These are phyloP conservation scores for Penicillium sp. DNA, from an alignment of 2,329 filamentous ascomycete species.

Conservation along the genomic window DNA sequence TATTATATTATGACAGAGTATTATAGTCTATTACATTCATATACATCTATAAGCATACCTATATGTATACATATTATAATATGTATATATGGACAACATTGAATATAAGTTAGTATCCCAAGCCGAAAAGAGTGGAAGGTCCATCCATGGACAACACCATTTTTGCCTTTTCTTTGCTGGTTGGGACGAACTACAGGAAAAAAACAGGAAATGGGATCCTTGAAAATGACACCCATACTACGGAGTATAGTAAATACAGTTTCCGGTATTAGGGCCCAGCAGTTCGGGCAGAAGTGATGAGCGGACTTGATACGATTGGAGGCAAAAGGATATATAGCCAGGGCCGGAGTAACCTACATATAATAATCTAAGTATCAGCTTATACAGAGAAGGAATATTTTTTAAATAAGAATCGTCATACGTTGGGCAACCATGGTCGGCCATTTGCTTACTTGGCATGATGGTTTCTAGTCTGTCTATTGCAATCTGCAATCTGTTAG, in stretches of 20 bases:
- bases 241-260: not conserved
- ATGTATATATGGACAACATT: not conserved
- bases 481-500: not conserved
- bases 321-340: not conserved
- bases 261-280: not conserved
- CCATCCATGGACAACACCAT: not conserved
- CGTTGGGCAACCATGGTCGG: conserved; percentile 7
- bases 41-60: not conserved
- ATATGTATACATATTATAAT: no score
- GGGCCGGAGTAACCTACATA: not conserved
- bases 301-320: not conserved
- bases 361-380: no score
- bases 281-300: conserved; percentile 1
- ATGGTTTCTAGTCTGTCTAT: not conserved
- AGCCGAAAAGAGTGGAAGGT: not conserved
- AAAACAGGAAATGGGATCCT: not conserved
- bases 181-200: not conserved
- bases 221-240: not conserved
- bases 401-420: not conserved
- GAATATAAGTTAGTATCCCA: not conserved
- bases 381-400: no score
- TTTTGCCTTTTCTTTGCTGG: not conserved
- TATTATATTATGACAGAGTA: not conserved
- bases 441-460: not conserved
- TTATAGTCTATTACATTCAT: not conserved